Conservation (phyloP, 202 grass and related monocot genomes). For the Eragrostis tef region DNA sequence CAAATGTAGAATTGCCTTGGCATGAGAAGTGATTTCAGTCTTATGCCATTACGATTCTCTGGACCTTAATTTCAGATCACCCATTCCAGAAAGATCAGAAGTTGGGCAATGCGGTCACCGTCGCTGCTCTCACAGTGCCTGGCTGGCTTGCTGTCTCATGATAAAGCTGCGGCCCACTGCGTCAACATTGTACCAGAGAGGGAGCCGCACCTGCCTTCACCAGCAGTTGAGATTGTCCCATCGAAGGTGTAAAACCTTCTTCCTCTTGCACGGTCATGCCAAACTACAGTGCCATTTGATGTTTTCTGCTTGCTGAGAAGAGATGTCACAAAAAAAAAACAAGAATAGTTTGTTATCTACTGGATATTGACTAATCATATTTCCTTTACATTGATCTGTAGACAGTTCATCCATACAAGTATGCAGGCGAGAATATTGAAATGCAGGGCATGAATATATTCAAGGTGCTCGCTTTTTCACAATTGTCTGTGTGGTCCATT, state of each 20-base stretch:
- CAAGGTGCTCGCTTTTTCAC: conserved; percentile 51
- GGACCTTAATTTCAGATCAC: background rate
- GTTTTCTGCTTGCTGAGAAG: background rate
- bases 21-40: background rate
- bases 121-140: conserved; percentile 71
- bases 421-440: conserved; percentile 77
- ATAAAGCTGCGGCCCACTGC: conserved; percentile 56
- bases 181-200: conserved; percentile 67
- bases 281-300: background rate
- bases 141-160: conserved; percentile 63
- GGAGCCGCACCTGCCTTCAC: conserved; percentile 62
- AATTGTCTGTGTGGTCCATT: background rate
- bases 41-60: background rate
- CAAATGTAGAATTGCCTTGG: background rate
- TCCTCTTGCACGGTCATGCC: background rate
- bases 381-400: conserved; percentile 30
- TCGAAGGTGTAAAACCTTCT: conserved; percentile 52
- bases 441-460: conserved; percentile 74
- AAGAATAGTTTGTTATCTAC: background rate
- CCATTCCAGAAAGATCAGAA: conserved; percentile 27
- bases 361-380: background rate
- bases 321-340: background rate
- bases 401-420: conserved; percentile 85
- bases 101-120: conserved; percentile 55
- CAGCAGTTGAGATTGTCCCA: conserved; percentile 74